Conservation (phyloP, 2,329 filamentous ascomycete species). For the Phialophora macrospora region DNA sequence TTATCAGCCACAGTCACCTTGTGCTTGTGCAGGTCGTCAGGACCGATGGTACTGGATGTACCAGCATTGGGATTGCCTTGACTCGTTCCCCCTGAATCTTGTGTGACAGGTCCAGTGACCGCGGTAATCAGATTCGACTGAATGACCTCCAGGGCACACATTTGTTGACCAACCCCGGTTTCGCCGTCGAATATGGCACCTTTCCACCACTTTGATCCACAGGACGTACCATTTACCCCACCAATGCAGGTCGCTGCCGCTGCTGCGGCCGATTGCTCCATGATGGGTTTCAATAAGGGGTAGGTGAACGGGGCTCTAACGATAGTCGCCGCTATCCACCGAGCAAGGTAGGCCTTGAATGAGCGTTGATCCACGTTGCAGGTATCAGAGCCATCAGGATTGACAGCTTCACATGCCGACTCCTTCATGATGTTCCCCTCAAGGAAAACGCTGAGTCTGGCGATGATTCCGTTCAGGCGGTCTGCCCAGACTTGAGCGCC, state of each 20-base stretch:
- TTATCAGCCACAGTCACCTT: conserved; percentile 45
- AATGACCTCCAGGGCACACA: conserved; percentile 60
- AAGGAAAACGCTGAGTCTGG: conserved; percentile 58
- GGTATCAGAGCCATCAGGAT: conserved; percentile 40
- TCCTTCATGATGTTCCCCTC: conserved; percentile 63
- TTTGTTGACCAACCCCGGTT: conserved; percentile 49
- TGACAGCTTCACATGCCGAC: conserved; percentile 60
- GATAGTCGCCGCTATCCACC: conserved; percentile 63
- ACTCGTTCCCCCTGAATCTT: conserved; percentile 64
- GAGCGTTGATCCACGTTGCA: conserved; percentile 68
- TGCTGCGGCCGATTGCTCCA: conserved; percentile 59
- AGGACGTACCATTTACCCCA: conserved; percentile 50
- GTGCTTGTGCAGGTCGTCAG: conserved; percentile 32
- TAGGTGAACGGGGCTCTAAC: conserved; percentile 64
- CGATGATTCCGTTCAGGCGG: conserved; percentile 59
- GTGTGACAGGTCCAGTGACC: conserved; percentile 50
- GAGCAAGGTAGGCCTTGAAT: conserved; percentile 69
- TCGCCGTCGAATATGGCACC: conserved; percentile 44
- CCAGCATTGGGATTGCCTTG: conserved; percentile 53
- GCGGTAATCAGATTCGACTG: conserved; percentile 58
- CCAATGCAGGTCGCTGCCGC: conserved; percentile 61
- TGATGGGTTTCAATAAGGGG: conserved; percentile 56
- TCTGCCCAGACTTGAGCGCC: conserved; percentile 58
- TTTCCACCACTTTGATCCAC: conserved; percentile 49
- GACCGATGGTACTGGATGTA: conserved; percentile 36